Percentiles rank a stretch among this genome's conserved stretches.
These are phyloP conservation scores for Cladosporium oxysporum DNA, from an alignment of 2,329 filamentous ascomycete genomes.

Conservation along the genomic window DNA sequence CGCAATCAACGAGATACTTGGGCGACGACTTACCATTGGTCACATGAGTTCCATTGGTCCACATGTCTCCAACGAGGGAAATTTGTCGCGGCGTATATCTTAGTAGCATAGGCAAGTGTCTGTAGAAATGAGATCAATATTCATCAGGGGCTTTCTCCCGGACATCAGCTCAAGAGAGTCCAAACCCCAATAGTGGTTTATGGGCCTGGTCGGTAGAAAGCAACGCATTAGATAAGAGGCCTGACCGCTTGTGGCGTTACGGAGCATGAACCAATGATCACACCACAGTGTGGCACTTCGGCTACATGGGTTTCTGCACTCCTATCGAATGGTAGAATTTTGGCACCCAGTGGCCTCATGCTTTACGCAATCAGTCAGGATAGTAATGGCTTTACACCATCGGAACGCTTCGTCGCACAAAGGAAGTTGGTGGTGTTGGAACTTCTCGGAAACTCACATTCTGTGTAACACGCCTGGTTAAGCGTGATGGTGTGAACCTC, in stretches of 20 bases:
- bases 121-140: not conserved
- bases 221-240: not conserved
- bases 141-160: too few relatives aligned
- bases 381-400: not conserved
- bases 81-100: not conserved
- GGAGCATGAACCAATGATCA: not conserved
- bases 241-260: not conserved
- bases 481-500: not conserved
- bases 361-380: too few relatives aligned
- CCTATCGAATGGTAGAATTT: not conserved
- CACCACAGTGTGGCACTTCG: not conserved
- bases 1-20: too few relatives aligned
- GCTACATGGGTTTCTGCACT: not conserved
- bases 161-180: not conserved
- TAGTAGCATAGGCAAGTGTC: not conserved
- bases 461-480: not conserved
- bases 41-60: not conserved
- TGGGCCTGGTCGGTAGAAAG: not conserved
- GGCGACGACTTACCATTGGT: not conserved
- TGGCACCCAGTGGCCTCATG: not conserved
- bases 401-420: not conserved
- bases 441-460: not conserved
- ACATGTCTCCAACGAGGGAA: not conserved
- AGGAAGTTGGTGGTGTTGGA: not conserved
- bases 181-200: not conserved